Evolutionary conservation across 495 filamentous ascomycete genomes (phyloP).

Genomic region (Trypethelium eluteriae): DNA sequence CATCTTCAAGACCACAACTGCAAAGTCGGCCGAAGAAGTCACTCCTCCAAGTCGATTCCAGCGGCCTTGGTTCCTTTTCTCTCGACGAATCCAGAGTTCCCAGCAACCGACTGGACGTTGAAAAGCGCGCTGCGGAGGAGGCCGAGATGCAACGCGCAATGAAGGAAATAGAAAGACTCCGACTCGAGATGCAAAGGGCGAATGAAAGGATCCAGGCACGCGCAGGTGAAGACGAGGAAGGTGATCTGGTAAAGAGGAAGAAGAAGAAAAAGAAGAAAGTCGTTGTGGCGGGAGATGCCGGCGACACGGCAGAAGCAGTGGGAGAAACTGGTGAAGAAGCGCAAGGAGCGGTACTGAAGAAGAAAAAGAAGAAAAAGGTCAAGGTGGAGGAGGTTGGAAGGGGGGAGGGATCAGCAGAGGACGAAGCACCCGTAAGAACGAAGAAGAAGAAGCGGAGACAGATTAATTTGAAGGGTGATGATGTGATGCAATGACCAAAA

Average conservation of each 20-base stretch:
- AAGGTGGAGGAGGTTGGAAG: slow-evolving; percentile 20
- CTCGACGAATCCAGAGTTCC: slow-evolving; percentile 42
- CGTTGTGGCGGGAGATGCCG: slow-evolving; percentile 9
- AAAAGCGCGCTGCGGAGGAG: slow-evolving; percentile 58
- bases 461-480: slow-evolving; percentile 22
- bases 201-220: slow-evolving; percentile 70
- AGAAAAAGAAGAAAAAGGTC: slow-evolving; percentile 47
- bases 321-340: slow-evolving; percentile 12
- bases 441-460: slow-evolving; percentile 30
- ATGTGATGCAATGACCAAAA: slow-evolving; percentile 1
- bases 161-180: slow-evolving; percentile 72
- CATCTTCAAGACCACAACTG: slow-evolving; percentile 30
- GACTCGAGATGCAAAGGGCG: slow-evolving; percentile 85
- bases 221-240: slow-evolving; percentile 62
- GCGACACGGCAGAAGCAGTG: slow-evolving; percentile 13
- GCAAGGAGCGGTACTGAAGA: slow-evolving; percentile 35
- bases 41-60: slow-evolving; percentile 78
- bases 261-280: slow-evolving; percentile 50
- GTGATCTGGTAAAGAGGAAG: slow-evolving; percentile 70
- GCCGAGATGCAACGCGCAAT: slow-evolving; percentile 77
- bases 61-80: slow-evolving; percentile 58
- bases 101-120: slow-evolving; percentile 37
- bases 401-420: slow-evolving; percentile 11
- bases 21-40: slow-evolving; percentile 44
- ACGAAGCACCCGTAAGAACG: slow-evolving; percentile 14